Evolutionary conservation across 2,329 filamentous ascomycete species (phyloP), one percentile per base, ranked within the genome.

Genomic region (Nemania sp.): DNA sequence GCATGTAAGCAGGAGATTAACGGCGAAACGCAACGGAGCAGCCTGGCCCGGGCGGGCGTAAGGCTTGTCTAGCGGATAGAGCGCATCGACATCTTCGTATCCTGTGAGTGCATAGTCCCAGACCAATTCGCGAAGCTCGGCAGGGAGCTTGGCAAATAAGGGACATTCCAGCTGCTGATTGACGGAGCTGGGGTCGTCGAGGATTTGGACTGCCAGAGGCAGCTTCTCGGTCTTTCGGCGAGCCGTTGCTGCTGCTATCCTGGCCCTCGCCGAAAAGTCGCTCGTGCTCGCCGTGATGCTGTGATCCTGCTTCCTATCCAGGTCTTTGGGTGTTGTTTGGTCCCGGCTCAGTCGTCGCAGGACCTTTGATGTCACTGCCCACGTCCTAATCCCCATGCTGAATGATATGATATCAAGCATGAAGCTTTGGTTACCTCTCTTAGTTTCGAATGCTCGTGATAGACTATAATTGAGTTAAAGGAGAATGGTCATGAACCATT

Each of bases 31-130:
- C 41, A 71, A 57, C 10, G 68, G 71, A 2, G 70, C 76, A 2
- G 73, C 73, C 49, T 74, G 76, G 1, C 74, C 75, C 2, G 76
- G 75, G 4, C 74, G 65, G 3, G 72, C 57, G 32, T 66, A 73
- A 10, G 55, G 53, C 49, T 38, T 38, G 24, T 67, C 20, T 43
- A 75, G 24, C 7, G 64, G 57, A 41, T 76, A 75, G 24, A 66
- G 49, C 1, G 45, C 29, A 8, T 66, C 45, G 24, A 70, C 26
- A 52, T 76, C 72, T 53, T 77, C 71, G 54, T 75, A 74, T 4
- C 58, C 56, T 4, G 64, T 67, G 26, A 77, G 70, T 22, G 73
- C 67, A 20, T 73, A 73, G n/a, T 68, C 58, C 76, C 76, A 77
- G 38, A 77, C 70, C 38, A 73, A 11, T 22, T 73, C 73, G 11